Evolutionary conservation across 2,329 filamentous ascomycete genomes (phyloP).

Genomic region (Fusarium phyllophilum): DNA sequence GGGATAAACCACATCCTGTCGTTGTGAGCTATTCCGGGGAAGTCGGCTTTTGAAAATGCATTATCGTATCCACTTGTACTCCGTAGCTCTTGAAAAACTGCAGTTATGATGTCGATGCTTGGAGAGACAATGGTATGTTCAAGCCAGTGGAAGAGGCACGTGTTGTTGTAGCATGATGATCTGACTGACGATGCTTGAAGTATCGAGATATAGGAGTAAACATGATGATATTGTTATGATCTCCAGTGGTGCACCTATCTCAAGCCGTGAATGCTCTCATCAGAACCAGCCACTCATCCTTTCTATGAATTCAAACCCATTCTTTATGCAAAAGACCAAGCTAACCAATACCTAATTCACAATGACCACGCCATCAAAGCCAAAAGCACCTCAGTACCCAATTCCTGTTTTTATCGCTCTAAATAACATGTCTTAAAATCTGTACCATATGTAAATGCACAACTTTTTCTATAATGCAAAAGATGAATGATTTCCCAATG

Average conservation of each 20-base stretch:
- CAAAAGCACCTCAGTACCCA: background rate
- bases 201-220: background rate
- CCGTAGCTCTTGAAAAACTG: background rate
- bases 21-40: slow-evolving; percentile 20
- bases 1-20: slow-evolving; percentile 13
- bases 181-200: background rate
- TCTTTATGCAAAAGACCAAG: background rate
- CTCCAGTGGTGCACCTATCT: background rate
- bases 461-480: slow-evolving; percentile 5
- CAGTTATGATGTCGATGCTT: slow-evolving; percentile 19
- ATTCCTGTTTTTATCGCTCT: slow-evolving; percentile 2
- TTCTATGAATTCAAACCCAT: slow-evolving; percentile 1
- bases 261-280: background rate
- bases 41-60: slow-evolving; percentile 2
- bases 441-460: background rate
- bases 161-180: slow-evolving; percentile 9
- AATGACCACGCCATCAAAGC: background rate
- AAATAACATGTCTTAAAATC: background rate
- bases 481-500: background rate
- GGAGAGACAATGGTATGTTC: slow-evolving; percentile 4
- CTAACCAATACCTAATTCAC: slow-evolving; percentile 4
- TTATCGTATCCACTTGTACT: slow-evolving; percentile 1
- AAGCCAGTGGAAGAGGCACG: slow-evolving; percentile 12
- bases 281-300: slow-evolving; percentile 6
- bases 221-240: background rate